phyloP scores from a whole-genome alignment of 2,329 filamentous ascomycete genomes.

The Fusarium sterilihyphosum region DNA sequence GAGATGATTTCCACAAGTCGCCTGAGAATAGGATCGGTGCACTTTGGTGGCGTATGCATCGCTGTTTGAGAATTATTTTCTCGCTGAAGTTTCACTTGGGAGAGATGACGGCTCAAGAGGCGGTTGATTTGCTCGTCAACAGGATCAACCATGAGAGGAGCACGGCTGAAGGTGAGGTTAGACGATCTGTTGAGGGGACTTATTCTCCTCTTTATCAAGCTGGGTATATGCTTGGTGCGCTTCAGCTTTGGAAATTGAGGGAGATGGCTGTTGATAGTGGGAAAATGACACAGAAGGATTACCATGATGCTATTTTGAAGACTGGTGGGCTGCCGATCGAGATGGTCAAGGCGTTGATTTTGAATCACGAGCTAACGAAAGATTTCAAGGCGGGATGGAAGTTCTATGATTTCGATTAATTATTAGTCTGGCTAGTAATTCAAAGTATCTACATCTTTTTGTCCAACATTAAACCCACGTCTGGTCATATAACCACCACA shows the following conservation, averaged over 20 bases:
- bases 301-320: conserved; percentile 28
- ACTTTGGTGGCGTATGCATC: conserved; percentile 34
- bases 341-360: conserved; percentile 28
- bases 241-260: conserved; percentile 27
- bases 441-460: neutral
- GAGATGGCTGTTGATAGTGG: conserved; percentile 22
- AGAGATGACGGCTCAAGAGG: conserved; percentile 31
- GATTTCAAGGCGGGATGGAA: conserved; percentile 30
- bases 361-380: conserved; percentile 7
- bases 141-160: conserved; percentile 24
- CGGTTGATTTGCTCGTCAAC: conserved; percentile 14
- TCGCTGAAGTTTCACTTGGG: conserved; percentile 25
- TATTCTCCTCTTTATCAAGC: conserved; percentile 31
- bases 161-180: conserved; percentile 24
- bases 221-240: conserved; percentile 25
- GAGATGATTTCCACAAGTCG: conserved; percentile 26
- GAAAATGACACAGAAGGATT: conserved; percentile 22
- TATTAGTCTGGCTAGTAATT: neutral
- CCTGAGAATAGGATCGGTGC: conserved; percentile 28
- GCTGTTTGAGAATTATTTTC: conserved; percentile 19
- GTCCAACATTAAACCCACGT: rapidly evolving
- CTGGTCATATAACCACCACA: rapidly evolving
- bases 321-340: conserved; percentile 25
- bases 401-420: conserved; percentile 30
- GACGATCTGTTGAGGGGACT: conserved; percentile 24